phyloP scores from a whole-genome alignment of 2,329 filamentous ascomycete species.

The Fonsecaea nubica region DNA sequence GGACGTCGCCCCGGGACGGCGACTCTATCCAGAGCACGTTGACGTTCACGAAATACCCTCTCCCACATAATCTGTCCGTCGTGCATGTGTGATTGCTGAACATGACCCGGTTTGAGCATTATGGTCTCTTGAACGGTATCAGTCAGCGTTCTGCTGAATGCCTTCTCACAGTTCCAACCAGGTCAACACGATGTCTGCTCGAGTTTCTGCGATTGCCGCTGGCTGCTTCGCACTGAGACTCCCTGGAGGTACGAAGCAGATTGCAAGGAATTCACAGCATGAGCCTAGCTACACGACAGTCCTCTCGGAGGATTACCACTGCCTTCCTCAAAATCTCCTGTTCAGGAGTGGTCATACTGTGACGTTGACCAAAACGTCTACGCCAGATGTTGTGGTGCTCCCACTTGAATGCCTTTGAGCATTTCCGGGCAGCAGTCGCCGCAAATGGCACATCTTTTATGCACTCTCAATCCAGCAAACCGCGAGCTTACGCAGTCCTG shows the following conservation, averaged over 20 bases:
- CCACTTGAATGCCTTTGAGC: neutral
- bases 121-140: neutral
- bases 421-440: too few species aligned
- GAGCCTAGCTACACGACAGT: neutral
- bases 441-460: neutral
- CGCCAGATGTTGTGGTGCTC: neutral
- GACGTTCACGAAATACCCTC: neutral
- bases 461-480: neutral
- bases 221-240: neutral
- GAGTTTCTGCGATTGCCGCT: neutral
- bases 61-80: neutral
- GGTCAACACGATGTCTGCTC: neutral
- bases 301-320: neutral
- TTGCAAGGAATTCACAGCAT: neutral
- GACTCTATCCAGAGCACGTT: constrained; percentile 23
- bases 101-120: neutral
- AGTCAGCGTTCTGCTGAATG: neutral
- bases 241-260: neutral
- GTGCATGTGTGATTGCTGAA: neutral
- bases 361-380: neutral
- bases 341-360: neutral
- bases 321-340: neutral
- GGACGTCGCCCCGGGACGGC: constrained; percentile 29
- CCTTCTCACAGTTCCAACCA: neutral
- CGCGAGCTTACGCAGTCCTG: neutral